Percentiles rank a stretch among this genome's conserved stretches.
Evolutionary conservation across 176 grass and related monocot species (phyloP).

Genomic region (Poa pratensis): DNA sequence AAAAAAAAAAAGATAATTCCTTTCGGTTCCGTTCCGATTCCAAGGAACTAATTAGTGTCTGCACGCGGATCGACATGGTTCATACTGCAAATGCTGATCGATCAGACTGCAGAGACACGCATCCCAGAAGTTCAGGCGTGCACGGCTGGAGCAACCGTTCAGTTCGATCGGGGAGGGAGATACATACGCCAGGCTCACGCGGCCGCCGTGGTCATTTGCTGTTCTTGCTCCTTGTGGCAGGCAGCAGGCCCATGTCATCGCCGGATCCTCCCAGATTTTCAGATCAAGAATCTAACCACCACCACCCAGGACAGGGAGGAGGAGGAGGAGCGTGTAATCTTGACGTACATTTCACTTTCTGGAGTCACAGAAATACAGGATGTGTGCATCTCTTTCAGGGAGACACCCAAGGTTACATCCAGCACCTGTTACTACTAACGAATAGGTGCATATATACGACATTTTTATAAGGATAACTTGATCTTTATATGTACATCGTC

Average conservation of each 20-base stretch:
- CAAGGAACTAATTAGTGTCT: background rate
- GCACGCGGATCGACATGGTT: background rate
- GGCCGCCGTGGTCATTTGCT: conserved; percentile 36
- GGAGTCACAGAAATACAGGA: background rate
- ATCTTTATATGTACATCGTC: too few relatives aligned
- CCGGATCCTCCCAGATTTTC: conserved; percentile 49
- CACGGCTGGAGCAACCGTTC: background rate
- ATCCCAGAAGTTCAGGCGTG: background rate
- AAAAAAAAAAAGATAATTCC: too few relatives aligned
- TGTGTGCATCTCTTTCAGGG: background rate
- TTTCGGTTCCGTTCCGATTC: background rate
- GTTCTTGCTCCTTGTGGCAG: conserved; percentile 17
- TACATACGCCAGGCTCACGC: conserved; percentile 11
- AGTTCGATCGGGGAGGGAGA: background rate
- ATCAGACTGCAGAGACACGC: background rate
- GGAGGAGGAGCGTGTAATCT: background rate
- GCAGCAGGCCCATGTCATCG: conserved; percentile 40
- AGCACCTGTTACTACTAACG: too few relatives aligned
- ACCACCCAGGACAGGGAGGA: background rate
- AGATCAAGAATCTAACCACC: conserved; percentile 46
- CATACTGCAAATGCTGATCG: background rate
- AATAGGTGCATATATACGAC: too few relatives aligned
- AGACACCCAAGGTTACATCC: background rate
- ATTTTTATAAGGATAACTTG: too few relatives aligned
- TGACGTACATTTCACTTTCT: conserved; percentile 9